A percentile compares a stretch with the other conserved stretches of the same genome.
phyloP scores from a whole-genome alignment of 2,329 filamentous ascomycete species.

The Amylocarpus encephaloides region DNA sequence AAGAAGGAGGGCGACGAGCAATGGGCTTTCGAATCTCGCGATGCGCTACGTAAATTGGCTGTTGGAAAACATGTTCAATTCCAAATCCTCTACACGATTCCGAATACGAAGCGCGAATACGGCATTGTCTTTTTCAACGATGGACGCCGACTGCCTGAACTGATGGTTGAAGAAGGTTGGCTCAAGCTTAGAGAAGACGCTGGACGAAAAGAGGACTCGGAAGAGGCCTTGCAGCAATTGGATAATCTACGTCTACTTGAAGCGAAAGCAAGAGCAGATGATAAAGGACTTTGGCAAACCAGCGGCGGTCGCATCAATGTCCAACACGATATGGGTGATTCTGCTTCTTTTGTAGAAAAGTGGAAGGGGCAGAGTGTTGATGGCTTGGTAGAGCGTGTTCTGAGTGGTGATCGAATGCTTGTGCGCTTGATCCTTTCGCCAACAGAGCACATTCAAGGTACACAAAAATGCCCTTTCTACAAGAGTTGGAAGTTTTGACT shows the following conservation, averaged over 20 bases:
- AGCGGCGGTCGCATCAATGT: conserved; percentile 64
- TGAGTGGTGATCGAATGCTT: conserved; percentile 85
- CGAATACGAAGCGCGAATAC: conserved; percentile 80
- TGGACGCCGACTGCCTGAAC: conserved; percentile 72
- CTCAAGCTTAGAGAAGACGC: conserved; percentile 90
- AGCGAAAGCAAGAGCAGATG: conserved; percentile 67
- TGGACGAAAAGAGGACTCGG: conserved; percentile 80
- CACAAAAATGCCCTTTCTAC: background rate
- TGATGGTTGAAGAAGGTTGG: conserved; percentile 83
- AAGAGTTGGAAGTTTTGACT: background rate
- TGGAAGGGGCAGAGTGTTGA: conserved; percentile 83
- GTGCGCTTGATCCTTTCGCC: conserved; percentile 74
- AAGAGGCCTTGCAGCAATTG: conserved; percentile 64
- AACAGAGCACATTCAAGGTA: conserved; percentile 62
- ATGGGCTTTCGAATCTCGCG: conserved; percentile 89
- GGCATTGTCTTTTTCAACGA: conserved; percentile 72
- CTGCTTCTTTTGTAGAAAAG: conserved; percentile 68
- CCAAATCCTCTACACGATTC: conserved; percentile 79
- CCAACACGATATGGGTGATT: conserved; percentile 72
- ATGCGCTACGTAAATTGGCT: conserved; percentile 76
- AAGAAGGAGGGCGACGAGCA: conserved; percentile 87
- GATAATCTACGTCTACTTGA: conserved; percentile 75
- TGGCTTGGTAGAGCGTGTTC: conserved; percentile 81
- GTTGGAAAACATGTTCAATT: conserved; percentile 87
- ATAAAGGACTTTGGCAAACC: conserved; percentile 74